Evolutionary conservation across 2,329 filamentous ascomycete species (phyloP).

Genomic region (Penicillium italicum): DNA sequence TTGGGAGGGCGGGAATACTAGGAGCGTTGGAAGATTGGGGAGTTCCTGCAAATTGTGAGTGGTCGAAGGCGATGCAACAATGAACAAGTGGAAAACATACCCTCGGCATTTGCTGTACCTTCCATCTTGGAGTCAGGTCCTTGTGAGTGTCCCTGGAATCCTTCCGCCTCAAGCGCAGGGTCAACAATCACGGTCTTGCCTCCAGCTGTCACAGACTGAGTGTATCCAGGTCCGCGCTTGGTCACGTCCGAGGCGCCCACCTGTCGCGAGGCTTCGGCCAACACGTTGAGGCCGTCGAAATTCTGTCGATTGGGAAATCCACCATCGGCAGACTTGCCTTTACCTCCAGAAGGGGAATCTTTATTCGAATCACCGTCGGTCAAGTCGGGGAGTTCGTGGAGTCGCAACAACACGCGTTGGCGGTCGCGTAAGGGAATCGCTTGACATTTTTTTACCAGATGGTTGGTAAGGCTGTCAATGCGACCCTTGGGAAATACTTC

Average conservation of each 20-base stretch:
- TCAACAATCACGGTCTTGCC: slow-evolving; percentile 44
- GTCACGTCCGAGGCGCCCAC: slow-evolving; percentile 55
- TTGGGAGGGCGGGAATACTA: slow-evolving; percentile 32
- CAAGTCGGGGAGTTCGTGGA: slow-evolving; percentile 64
- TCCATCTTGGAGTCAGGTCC: slow-evolving; percentile 23
- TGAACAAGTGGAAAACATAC: slow-evolving; percentile 6
- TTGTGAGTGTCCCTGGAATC: slow-evolving; percentile 34
- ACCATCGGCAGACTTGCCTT: slow-evolving; percentile 39
- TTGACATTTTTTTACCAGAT: slow-evolving; percentile 83
- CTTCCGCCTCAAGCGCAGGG: slow-evolving; percentile 42
- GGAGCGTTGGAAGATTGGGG: slow-evolving; percentile 31
- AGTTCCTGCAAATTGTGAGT: slow-evolving; percentile 24
- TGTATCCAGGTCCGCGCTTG: slow-evolving; percentile 40
- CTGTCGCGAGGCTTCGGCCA: slow-evolving; percentile 83
- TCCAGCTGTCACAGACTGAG: slow-evolving; percentile 41
- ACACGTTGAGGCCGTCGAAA: slow-evolving; percentile 78
- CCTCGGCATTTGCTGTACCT: slow-evolving; percentile 10
- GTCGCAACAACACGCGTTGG: slow-evolving; percentile 68
- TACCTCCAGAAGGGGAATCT: slow-evolving; percentile 37
- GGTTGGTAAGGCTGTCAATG: slow-evolving; percentile 74
- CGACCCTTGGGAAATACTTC: slow-evolving; percentile 88
- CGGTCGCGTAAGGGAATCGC: slow-evolving; percentile 71
- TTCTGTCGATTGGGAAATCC: slow-evolving; percentile 53
- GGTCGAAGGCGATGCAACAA: slow-evolving; percentile 6
- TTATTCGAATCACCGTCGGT: slow-evolving; percentile 39